Conservation (phyloP, 1,284 basidiomycete species). For the Ganoderma leucocontextum region DNA sequence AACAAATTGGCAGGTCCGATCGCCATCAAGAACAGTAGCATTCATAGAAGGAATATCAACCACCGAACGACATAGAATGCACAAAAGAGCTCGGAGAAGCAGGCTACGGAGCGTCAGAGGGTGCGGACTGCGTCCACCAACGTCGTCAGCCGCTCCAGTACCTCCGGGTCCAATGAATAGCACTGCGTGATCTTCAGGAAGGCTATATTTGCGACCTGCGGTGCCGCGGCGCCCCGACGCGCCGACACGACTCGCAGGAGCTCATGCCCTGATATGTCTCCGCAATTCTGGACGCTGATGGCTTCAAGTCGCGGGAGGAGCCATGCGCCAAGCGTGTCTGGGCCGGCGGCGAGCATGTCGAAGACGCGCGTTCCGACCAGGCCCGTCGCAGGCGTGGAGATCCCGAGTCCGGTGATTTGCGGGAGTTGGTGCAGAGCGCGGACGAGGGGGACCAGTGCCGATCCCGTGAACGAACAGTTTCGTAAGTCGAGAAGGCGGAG, state of each 20-base stretch:
- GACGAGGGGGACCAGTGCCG: constrained; percentile 42
- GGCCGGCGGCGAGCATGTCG: constrained; percentile 40
- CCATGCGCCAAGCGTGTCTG: constrained; percentile 36
- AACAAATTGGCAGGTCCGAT: neutral
- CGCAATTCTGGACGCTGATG: constrained; percentile 41
- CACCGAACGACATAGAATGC: neutral
- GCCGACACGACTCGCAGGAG: constrained; percentile 41
- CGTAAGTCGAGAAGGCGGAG: constrained; percentile 44
- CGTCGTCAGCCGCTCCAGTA: constrained; percentile 34
- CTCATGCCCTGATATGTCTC: constrained; percentile 45
- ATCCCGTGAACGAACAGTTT: constrained; percentile 42
- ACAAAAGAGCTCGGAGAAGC: neutral
- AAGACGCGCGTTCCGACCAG: constrained; percentile 41
- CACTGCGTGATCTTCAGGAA: constrained; percentile 42
- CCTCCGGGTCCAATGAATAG: constrained; percentile 38
- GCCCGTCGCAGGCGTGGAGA: constrained; percentile 41
- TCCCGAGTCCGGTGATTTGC: constrained; percentile 42
- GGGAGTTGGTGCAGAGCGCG: constrained; percentile 43
- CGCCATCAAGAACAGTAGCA: constrained; percentile 1
- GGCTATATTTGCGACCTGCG: constrained; percentile 33
- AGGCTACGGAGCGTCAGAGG: constrained; percentile 14
- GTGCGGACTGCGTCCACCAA: constrained; percentile 37
- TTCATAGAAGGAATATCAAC: neutral
- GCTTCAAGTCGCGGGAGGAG: constrained; percentile 43
- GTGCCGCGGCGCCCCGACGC: constrained; percentile 30